A percentile compares a stretch with the other conserved stretches of the same genome.
Conservation (phyloP, 169 alveolate species). For the Plasmodium gallinaceum region DNA sequence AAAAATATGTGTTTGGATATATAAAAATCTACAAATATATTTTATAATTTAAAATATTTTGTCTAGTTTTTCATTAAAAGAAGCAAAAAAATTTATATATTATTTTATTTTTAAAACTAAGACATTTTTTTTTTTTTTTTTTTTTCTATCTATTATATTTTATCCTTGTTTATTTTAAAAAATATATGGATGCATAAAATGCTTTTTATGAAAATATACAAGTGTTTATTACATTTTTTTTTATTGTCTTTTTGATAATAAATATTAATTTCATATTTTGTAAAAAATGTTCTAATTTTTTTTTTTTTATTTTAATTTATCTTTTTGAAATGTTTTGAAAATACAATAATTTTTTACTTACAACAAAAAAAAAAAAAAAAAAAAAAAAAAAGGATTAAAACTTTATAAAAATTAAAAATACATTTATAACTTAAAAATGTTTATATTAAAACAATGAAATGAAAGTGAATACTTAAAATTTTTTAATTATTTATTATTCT, state of each 20-base stretch:
- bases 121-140: not conserved
- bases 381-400: not conserved
- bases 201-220: no score
- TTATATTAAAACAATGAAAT: conserved; percentile 21
- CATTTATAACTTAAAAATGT: conserved; percentile 21
- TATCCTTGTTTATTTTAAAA: no score
- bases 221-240: no score
- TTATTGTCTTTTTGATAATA: not conserved
- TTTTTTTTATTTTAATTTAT: conserved; percentile 14
- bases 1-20: no score
- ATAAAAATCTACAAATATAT: no score
- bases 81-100: not conserved
- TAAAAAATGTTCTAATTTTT: not conserved
- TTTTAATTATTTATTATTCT: conserved; percentile 25
- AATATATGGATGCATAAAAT: no score
- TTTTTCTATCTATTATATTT: not conserved
- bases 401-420: conserved; percentile 12
- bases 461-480: conserved; percentile 19
- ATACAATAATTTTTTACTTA: not conserved
- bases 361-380: conserved; percentile 26
- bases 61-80: not conserved
- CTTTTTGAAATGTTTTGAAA: conserved; percentile 10
- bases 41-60: no score
- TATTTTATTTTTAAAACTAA: no score
- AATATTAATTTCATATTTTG: not conserved